Conservation (phyloP, 805 yeast genomes). For the Candida morakotiae region DNA sequence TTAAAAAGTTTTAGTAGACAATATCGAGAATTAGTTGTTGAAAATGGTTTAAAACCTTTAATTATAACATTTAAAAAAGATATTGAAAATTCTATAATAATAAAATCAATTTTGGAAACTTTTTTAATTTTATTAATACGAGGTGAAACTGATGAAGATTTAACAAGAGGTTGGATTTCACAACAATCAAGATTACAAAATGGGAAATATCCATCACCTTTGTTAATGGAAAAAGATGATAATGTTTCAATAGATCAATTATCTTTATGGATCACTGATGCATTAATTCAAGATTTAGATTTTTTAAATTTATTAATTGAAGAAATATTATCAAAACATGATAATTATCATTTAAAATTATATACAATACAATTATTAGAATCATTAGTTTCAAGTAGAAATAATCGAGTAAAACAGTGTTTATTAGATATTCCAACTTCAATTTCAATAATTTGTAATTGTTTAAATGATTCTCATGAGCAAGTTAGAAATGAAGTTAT, state of each 20-base stretch:
- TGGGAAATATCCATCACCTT: conserved; percentile 77
- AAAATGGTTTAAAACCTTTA: conserved; percentile 75
- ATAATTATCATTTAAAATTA: conserved; percentile 74
- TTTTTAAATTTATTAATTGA: conserved; percentile 25
- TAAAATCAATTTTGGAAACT: conserved; percentile 82
- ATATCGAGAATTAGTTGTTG: conserved; percentile 85
- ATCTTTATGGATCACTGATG: conserved; percentile 94
- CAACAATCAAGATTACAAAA: conserved; percentile 69
- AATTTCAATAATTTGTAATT: conserved; percentile 66
- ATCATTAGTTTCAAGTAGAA: conserved; percentile 75
- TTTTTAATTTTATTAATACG: conserved; percentile 75
- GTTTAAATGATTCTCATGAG: conserved; percentile 50
- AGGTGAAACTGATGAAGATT: conserved; percentile 57
- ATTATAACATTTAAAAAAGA: conserved; percentile 64
- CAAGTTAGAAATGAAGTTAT: conserved; percentile 89
- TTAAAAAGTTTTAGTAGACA: conserved; percentile 85
- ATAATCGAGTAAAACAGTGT: conserved; percentile 67
- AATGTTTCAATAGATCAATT: conserved; percentile 74
- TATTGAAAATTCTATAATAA: conserved; percentile 61
- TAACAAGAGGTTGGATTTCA: conserved; percentile 68
- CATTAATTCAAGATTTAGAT: conserved; percentile 57
- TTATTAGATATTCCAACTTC: conserved; percentile 75
- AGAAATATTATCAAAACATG: conserved; percentile 47
- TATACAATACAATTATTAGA: conserved; percentile 84
- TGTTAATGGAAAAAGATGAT: conserved; percentile 46